Evolutionary conservation across 495 filamentous ascomycete genomes (phyloP).

Genomic region (Talaromyces stipitatus): DNA sequence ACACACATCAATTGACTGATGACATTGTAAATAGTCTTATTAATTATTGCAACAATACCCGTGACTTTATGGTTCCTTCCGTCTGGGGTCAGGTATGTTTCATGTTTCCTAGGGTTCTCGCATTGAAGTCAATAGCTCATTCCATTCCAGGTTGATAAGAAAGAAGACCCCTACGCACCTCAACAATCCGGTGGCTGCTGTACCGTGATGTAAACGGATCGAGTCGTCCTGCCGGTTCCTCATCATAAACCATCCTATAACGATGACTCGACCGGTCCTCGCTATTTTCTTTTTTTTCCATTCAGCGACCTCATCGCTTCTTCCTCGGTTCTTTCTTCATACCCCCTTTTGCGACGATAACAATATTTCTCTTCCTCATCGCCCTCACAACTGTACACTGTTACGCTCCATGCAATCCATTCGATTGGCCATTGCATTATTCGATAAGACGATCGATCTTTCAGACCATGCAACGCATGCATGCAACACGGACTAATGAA

Average conservation of each 20-base stretch:
- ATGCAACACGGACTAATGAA: not conserved
- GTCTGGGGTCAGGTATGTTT: slow-evolving; percentile 82
- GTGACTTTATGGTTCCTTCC: slow-evolving; percentile 97
- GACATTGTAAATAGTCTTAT: slow-evolving; percentile 71
- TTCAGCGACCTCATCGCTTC: not conserved
- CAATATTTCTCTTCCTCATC: not conserved
- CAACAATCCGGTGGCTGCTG: slow-evolving; percentile 89
- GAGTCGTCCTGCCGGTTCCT: slow-evolving; percentile 14
- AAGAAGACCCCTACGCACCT: slow-evolving; percentile 93
- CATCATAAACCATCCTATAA: not conserved
- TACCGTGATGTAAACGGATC: slow-evolving; percentile 68
- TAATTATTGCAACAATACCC: slow-evolving; percentile 89
- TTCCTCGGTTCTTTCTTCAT: slow-evolving; percentile 1
- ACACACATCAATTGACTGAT: not conserved
- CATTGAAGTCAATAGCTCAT: slow-evolving; percentile 4
- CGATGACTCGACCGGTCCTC: not conserved
- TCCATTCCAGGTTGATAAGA: slow-evolving; percentile 61
- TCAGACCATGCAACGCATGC: not conserved
- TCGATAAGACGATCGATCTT: slow-evolving; percentile 13
- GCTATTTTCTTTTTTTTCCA: not conserved
- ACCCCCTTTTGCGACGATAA: slow-evolving; percentile 5
- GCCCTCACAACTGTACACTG: not conserved
- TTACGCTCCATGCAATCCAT: slow-evolving; percentile 6
- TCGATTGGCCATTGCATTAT: slow-evolving; percentile 19
- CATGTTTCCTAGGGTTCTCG: slow-evolving; percentile 1